Evolutionary conservation across 2,329 filamentous ascomycete species (phyloP).

Genomic region (Tolypocladium tundrense): DNA sequence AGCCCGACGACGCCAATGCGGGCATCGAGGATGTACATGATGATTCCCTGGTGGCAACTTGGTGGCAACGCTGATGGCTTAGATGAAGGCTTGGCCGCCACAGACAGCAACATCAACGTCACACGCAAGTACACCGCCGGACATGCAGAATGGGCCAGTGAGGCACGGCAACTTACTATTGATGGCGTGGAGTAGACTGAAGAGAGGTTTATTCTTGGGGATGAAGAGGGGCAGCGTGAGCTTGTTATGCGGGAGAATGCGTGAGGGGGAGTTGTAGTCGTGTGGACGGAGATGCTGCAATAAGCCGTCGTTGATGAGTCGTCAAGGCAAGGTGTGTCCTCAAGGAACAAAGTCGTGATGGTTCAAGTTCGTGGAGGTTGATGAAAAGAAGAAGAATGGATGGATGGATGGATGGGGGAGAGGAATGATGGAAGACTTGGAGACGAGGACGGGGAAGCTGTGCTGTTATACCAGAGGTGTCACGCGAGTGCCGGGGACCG

Average conservation of each 20-base stretch:
- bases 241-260: not conserved
- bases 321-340: not conserved
- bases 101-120: not conserved
- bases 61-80: not conserved
- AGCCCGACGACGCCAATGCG: not conserved
- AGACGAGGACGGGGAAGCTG: slow-evolving; percentile 6
- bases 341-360: not conserved
- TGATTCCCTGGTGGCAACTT: not conserved
- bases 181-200: slow-evolving; percentile 1
- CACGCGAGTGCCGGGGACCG: slow-evolving; percentile 11
- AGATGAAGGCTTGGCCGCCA: not conserved
- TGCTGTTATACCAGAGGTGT: slow-evolving; percentile 11
- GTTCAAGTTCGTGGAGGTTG: not conserved
- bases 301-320: not conserved
- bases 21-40: not conserved
- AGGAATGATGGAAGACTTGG: not conserved
- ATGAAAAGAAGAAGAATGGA: slow-evolving; percentile 1
- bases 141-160: slow-evolving; percentile 2
- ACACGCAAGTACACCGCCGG: not conserved
- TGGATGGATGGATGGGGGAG: not conserved
- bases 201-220: not conserved
- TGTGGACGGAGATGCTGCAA: not conserved
- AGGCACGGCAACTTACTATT: slow-evolving; percentile 7
- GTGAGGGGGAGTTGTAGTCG: not conserved
- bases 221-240: not conserved